Percentiles rank a stretch among this genome's conserved stretches.
phyloP scores from a whole-genome alignment of 306 rosid species.

The Abrus precatorius region DNA sequence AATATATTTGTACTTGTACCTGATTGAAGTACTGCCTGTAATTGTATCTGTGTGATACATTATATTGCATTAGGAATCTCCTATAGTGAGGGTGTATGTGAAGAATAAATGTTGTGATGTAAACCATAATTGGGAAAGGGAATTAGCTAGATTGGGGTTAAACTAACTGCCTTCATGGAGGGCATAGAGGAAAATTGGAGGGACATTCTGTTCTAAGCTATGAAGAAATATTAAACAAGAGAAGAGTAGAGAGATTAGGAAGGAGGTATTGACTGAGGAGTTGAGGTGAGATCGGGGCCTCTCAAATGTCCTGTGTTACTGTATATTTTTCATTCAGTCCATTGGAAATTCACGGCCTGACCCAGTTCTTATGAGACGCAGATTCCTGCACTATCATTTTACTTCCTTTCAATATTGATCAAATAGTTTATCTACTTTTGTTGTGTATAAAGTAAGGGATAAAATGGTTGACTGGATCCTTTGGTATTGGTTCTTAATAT shows the following conservation, averaged over 20 bases:
- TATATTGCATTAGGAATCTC: background rate
- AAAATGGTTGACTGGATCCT: background rate
- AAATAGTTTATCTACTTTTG: background rate
- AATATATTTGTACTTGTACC: background rate
- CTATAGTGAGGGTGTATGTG: background rate
- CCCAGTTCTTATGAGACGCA: background rate
- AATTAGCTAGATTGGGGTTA: background rate
- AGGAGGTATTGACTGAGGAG: background rate
- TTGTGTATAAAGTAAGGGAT: background rate
- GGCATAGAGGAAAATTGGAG: background rate
- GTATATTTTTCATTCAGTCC: background rate
- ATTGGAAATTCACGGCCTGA: background rate
- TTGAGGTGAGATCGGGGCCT: background rate
- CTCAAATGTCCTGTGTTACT: background rate
- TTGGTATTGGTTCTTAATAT: background rate
- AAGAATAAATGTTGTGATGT: background rate
- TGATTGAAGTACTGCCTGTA: background rate
- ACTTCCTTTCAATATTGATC: background rate
- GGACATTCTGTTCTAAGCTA: conserved; percentile 2
- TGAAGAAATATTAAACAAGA: background rate
- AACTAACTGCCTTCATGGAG: background rate
- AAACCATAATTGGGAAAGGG: background rate
- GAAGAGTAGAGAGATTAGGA: background rate
- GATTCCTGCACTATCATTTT: background rate
- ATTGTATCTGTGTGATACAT: background rate